These are phyloP conservation scores for Blastobotrys proliferans DNA, from an alignment of 1,139 yeast species.

Conservation along the genomic window DNA sequence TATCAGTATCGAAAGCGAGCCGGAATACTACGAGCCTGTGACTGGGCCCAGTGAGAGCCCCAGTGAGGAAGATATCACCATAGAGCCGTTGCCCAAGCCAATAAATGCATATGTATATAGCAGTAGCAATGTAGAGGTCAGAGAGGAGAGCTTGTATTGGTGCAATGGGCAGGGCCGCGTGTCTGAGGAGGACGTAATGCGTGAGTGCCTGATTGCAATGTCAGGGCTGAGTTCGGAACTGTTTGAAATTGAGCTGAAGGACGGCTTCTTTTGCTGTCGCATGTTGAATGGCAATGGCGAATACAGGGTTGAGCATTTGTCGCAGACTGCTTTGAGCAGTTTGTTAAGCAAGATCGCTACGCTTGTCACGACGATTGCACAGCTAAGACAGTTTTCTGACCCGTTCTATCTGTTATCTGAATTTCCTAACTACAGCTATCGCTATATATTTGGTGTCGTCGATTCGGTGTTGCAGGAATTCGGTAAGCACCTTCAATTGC, in stretches of 20 bases:
- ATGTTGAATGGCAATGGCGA: neutral
- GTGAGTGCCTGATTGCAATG: slow-evolving; percentile 20
- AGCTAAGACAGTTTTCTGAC: slow-evolving; percentile 20
- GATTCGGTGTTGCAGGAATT: slow-evolving; percentile 14
- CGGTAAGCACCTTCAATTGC: slow-evolving; percentile 11
- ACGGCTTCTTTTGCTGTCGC: slow-evolving; percentile 1
- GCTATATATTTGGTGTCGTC: slow-evolving; percentile 18
- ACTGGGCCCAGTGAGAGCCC: too few species aligned
- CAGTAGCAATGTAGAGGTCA: neutral
- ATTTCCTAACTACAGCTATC: slow-evolving; percentile 18
- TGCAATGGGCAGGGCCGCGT: slow-evolving; percentile 2
- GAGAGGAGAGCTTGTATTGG: neutral
- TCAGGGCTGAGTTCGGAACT: slow-evolving; percentile 18
- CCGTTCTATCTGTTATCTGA: slow-evolving; percentile 10
- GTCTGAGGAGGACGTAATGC: slow-evolving; percentile 18
- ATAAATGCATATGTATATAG: slow-evolving; percentile 1
- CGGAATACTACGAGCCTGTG: slow-evolving; percentile 4
- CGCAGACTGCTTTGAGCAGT: slow-evolving; percentile 12
- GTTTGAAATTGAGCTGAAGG: neutral
- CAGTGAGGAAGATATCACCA: neutral
- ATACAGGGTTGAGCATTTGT: slow-evolving; percentile 14
- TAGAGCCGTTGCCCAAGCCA: slow-evolving; percentile 11
- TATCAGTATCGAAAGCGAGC: slow-evolving; percentile 10
- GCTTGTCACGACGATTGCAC: slow-evolving; percentile 17
- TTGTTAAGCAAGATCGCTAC: slow-evolving; percentile 16